phyloP scores from a whole-genome alignment of 73 alveolate species.

The Stentor coeruleus region DNA sequence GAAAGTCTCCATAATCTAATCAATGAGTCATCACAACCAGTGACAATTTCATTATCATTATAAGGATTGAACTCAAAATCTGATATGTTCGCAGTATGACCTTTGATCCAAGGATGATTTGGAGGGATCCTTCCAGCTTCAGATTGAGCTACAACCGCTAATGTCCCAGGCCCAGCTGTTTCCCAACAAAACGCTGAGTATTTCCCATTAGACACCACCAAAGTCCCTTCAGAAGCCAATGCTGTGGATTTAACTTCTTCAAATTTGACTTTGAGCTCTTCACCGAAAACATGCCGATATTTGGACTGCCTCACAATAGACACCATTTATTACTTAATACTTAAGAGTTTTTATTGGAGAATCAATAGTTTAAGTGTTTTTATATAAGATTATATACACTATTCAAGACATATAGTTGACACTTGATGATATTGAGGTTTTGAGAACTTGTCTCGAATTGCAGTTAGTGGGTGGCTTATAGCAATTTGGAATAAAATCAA shows the following conservation, averaged over 20 bases:
- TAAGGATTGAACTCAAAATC: constrained; percentile 96
- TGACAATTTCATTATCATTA: constrained; percentile 74
- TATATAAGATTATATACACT: background rate
- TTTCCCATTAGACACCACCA: constrained; percentile 42
- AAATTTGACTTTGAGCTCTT: constrained; percentile 36
- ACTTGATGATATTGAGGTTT: constrained; percentile 51
- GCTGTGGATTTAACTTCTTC: constrained; percentile 43
- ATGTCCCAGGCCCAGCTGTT: constrained; percentile 49
- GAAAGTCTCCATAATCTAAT: constrained; percentile 88
- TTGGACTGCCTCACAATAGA: constrained; percentile 15
- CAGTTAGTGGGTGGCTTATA: constrained; percentile 34
- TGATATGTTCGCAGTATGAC: constrained; percentile 82
- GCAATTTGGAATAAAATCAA: background rate
- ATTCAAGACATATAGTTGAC: constrained; percentile 16
- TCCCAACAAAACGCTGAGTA: constrained; percentile 41
- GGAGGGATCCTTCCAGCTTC: constrained; percentile 35
- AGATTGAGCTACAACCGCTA: constrained; percentile 19
- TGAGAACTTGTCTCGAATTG: constrained; percentile 60
- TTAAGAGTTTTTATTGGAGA: too few relatives aligned
- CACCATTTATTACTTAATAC: constrained; percentile 12
- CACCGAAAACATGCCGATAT: constrained; percentile 46
- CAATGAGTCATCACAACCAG: constrained; percentile 91
- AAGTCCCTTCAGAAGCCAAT: constrained; percentile 37
- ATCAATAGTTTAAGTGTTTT: too few relatives aligned
- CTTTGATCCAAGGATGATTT: constrained; percentile 72